Percentiles rank a stretch among this genome's conserved stretches.
These are phyloP conservation scores for Theileria parva DNA, from an alignment of 169 alveolate genomes.

Conservation along the genomic window DNA sequence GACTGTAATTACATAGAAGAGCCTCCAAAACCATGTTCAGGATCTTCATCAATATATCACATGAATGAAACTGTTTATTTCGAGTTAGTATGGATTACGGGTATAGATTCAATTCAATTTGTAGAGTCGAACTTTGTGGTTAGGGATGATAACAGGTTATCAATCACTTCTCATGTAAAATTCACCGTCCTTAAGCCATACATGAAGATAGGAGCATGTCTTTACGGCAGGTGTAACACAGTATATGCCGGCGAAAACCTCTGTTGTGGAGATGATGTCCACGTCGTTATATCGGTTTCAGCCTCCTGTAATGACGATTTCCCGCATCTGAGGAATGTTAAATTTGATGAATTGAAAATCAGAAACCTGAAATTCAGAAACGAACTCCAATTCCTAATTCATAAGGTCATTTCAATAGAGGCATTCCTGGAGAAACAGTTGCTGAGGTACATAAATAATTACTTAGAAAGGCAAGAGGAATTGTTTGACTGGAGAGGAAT, in stretches of 20 bases:
- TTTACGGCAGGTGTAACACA: not conserved
- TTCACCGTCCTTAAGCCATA: conserved; percentile 14
- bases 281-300: conserved; percentile 14
- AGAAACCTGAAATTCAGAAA: conserved; percentile 5
- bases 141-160: conserved; percentile 18
- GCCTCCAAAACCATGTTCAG: conserved; percentile 51
- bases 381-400: not conserved
- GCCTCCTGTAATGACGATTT: conserved; percentile 7
- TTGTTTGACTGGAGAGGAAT: conserved; percentile 54
- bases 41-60: conserved; percentile 10
- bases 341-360: conserved; percentile 11
- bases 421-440: conserved; percentile 5
- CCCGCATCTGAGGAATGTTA: conserved; percentile 56
- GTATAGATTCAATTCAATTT: conserved; percentile 23
- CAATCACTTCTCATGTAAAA: not conserved
- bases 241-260: conserved; percentile 18
- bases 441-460: conserved; percentile 9
- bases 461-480: conserved; percentile 9
- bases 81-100: conserved; percentile 53
- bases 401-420: conserved; percentile 13
- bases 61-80: not conserved
- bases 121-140: conserved; percentile 14
- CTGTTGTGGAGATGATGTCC: conserved; percentile 37
- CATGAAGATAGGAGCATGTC: conserved; percentile 14
- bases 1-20: conserved; percentile 11